Conservation (phyloP, 306 rosid species). For the Begonia masoniana region DNA sequence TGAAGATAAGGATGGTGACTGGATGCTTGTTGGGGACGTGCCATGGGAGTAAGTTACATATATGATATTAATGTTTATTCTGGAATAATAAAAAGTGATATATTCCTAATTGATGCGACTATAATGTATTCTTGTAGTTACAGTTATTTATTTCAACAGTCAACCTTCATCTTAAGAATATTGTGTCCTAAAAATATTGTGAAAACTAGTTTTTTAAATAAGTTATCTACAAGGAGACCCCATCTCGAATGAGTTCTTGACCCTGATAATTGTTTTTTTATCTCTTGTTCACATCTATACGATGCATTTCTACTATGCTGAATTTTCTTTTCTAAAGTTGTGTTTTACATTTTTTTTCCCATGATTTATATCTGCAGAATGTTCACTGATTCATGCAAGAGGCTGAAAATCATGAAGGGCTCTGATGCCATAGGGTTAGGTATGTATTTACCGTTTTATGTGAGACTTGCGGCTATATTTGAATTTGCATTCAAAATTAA, state of each 20-base stretch:
- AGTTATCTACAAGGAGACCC: no score
- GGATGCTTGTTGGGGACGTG: conserved; percentile 99
- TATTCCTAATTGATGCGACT: not conserved
- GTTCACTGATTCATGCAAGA: conserved; percentile 85
- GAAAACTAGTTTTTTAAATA: no score
- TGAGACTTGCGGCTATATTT: no score
- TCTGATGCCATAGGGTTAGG: conserved; percentile 98
- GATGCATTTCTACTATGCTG: not conserved
- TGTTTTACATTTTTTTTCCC: not conserved
- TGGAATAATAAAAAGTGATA: conserved; percentile 2
- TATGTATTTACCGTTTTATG: conserved; percentile 10
- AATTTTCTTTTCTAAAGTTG: not conserved
- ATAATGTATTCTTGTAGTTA: no score
- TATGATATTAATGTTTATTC: not conserved
- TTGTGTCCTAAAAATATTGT: no score
- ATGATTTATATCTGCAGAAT: conserved; percentile 41
- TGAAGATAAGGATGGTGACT: conserved; percentile 91
- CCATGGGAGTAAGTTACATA: conserved; percentile 78
- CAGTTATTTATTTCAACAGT: no score
- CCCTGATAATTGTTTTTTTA: no score
- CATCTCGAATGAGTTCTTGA: no score
- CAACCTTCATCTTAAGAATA: no score
- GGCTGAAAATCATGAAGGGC: conserved; percentile 93
- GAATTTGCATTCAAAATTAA: no score
- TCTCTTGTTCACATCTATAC: no score